Evolutionary conservation across 1,284 basidiomycete genomes (phyloP), one percentile per base, ranked within the genome.

Genomic region (Cutaneotrichosporon sp.): DNA sequence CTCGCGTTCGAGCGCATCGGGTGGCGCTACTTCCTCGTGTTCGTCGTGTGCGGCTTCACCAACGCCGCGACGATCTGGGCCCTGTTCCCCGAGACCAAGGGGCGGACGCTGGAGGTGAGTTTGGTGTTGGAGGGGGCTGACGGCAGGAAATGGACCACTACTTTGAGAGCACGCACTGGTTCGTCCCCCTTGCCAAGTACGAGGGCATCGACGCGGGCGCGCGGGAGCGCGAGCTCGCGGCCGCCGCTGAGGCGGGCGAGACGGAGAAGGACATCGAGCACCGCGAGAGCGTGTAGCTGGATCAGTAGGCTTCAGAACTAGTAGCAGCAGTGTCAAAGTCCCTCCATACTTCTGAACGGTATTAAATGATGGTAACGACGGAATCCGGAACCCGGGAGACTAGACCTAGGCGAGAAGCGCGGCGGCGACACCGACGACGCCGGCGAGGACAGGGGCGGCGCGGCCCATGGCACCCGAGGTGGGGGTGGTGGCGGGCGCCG

Each of bases 61-160:
- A 87, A 87, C 69, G 85, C 86, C 0, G 67, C 87, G 6, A 84
- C 84, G 64, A 83, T 87, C 68, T 87, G 83, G 82, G 77, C 72
- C 27, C 70, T 80, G 63, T 75, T 77, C 67, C 79, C 78, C 31
- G 79, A 78, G 67, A 76, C 76, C 29, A 72, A 72, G 59, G 75
- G 71, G 18, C 54, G 67, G 24, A 85, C 84, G 0, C 34, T 72
- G 52, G 70, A 77, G 34, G 34, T 36, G 16, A 36, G 34, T 36
- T 9, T 5, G 13, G 33, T 33, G 13, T 10, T 10, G 33, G 33
- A 10, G 33, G 13, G 2, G 13, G 13, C 34, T 36, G 34, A 36
- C 34, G 34, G 34, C 34, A 36, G 81, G 85, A 85, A 72, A 85
- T 87, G 82, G 85, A 87, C 70, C 71, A 78, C 3, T 81, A 85